phyloP scores from a whole-genome alignment of 257 asterid species.

The Nicotiana tabacum region DNA sequence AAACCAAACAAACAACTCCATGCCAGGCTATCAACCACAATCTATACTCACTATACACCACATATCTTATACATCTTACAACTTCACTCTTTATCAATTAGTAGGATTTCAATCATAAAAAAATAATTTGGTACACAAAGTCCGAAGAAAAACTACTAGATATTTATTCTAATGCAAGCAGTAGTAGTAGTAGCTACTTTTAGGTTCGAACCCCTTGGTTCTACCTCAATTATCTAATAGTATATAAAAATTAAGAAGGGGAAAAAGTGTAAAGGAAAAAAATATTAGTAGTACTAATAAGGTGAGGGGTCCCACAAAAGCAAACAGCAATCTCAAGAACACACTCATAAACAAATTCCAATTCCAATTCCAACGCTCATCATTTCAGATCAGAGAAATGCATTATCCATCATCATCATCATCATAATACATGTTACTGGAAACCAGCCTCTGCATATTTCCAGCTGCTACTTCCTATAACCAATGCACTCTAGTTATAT shows the following conservation, averaged over 20 bases:
- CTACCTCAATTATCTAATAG: too few species aligned
- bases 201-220: too few species aligned
- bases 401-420: neutral
- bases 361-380: neutral
- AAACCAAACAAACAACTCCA: neutral
- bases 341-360: neutral
- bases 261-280: neutral
- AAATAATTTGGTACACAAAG: too few species aligned
- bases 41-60: neutral
- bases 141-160: too few species aligned
- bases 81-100: neutral
- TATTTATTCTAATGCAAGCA: too few species aligned
- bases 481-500: neutral
- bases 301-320: neutral
- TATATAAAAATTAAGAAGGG: too few species aligned
- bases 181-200: too few species aligned
- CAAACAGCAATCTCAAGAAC: neutral
- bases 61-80: neutral
- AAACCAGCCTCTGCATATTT: constrained; percentile 1
- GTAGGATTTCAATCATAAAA: too few species aligned
- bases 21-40: neutral
- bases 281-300: neutral
- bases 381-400: neutral
- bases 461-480: neutral
- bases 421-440: neutral